Evolutionary conservation across 106 monocot genomes (phyloP).

Genomic region (Hemerocallis citrina): DNA sequence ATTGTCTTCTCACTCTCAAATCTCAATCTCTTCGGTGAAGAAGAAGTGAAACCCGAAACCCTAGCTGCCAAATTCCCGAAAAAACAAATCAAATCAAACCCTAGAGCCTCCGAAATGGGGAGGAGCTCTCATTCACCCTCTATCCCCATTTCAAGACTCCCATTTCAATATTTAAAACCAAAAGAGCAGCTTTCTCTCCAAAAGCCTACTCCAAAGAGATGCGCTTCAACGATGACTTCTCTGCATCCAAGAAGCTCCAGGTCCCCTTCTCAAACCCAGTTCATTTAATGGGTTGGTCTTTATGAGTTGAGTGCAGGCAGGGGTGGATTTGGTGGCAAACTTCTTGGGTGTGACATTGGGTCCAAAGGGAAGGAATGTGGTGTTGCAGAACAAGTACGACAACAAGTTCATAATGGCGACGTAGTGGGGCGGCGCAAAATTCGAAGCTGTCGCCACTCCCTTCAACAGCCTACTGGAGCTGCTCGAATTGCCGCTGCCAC

Average conservation of each 20-base stretch:
- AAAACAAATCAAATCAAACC: no score
- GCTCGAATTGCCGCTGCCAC: no score
- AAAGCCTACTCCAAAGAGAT: conserved; percentile 71
- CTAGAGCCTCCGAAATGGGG: no score
- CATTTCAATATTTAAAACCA: conserved; percentile 28
- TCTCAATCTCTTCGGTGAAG: no score
- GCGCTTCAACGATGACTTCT: conserved; percentile 77
- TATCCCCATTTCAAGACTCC: conserved; percentile 11
- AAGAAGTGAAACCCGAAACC: no score
- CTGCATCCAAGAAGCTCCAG: conserved; percentile 84
- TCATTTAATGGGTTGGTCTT: no score
- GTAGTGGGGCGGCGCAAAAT: no score
- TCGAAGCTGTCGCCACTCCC: no score
- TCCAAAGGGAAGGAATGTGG: conserved; percentile 88
- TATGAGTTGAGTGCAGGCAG: conserved; percentile 51
- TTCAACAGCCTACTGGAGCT: no score
- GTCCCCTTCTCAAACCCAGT: conserved; percentile 13
- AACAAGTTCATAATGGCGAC: no score
- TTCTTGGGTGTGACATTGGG: conserved; percentile 86
- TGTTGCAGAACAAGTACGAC: conserved; percentile 80
- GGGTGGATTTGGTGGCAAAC: conserved; percentile 76
- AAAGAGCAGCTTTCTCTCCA: conserved; percentile 8
- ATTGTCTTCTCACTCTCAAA: no score
- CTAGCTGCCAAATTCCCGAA: no score
- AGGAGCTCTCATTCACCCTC: conserved; percentile 20